phyloP scores from a whole-genome alignment of 2,329 filamentous ascomycete species.

The Zasmidium cellare region DNA sequence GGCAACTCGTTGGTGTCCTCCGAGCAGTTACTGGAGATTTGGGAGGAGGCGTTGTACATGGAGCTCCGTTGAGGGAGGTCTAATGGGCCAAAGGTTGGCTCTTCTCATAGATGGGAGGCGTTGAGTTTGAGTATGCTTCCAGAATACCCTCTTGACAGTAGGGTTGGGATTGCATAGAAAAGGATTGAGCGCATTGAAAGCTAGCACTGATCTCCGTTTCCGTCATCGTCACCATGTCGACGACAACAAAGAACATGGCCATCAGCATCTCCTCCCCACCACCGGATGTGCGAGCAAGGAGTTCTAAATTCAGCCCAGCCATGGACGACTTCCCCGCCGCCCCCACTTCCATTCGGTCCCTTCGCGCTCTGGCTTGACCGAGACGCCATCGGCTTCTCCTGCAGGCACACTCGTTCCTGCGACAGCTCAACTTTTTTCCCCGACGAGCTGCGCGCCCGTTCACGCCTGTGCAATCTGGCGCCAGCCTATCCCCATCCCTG shows the following conservation, averaged over 20 bases:
- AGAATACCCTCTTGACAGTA: conserved; percentile 12
- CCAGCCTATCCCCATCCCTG: background rate
- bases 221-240: background rate
- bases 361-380: background rate
- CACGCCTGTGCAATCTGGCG: background rate
- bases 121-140: conserved; percentile 9
- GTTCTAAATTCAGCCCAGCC: background rate
- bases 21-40: conserved; percentile 9
- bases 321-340: background rate
- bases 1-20: conserved; percentile 13
- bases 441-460: background rate
- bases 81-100: conserved; percentile 6
- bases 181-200: conserved; percentile 17
- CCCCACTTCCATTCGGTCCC: background rate
- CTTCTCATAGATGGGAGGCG: conserved; percentile 16
- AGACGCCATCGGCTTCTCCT: background rate
- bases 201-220: background rate
- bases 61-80: conserved; percentile 10
- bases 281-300: background rate
- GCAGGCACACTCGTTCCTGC: background rate
- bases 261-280: background rate
- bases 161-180: conserved; percentile 19
- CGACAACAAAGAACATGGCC: background rate
- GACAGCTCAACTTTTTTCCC: background rate
- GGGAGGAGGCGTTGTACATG: conserved; percentile 8